These are phyloP conservation scores for Karstenula rhodostoma DNA, from an alignment of 2,329 filamentous ascomycete species.

Conservation along the genomic window DNA sequence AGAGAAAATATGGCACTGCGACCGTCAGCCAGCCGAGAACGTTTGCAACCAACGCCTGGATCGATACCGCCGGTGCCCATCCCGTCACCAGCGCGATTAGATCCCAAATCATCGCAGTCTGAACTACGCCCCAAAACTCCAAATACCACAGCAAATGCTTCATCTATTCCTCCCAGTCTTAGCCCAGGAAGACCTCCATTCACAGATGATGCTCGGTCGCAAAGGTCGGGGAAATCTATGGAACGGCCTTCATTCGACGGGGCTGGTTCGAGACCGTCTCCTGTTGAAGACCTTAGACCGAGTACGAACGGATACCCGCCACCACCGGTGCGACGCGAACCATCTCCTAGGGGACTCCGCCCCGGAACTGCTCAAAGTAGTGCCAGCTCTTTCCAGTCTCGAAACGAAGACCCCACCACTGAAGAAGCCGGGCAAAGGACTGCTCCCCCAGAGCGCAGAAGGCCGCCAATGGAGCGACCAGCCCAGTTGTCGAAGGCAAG, in stretches of 20 bases:
- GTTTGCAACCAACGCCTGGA: conserved; percentile 32
- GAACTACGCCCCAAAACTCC: conserved; percentile 49
- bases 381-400: conserved; percentile 39
- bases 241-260: conserved; percentile 38
- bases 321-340: conserved; percentile 33
- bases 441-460: conserved; percentile 65
- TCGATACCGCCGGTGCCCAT: conserved; percentile 32
- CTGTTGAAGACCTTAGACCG: conserved; percentile 39
- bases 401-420: conserved; percentile 36
- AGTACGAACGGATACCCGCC: conserved; percentile 42
- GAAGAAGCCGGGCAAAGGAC: conserved; percentile 31
- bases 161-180: conserved; percentile 30
- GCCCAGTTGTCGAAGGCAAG: conserved; percentile 38
- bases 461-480: conserved; percentile 69
- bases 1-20: conserved; percentile 47
- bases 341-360: conserved; percentile 44
- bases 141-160: conserved; percentile 30
- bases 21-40: conserved; percentile 40
- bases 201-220: conserved; percentile 42
- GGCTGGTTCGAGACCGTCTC: conserved; percentile 26
- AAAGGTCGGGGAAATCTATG: conserved; percentile 38
- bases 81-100: conserved; percentile 45
- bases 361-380: conserved; percentile 49
- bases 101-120: conserved; percentile 50
- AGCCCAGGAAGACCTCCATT: conserved; percentile 38